A percentile compares a stretch with the other conserved stretches of the same genome.
Evolutionary conservation across 257 asterid species (phyloP).

Genomic region (Scutellaria barbata): DNA sequence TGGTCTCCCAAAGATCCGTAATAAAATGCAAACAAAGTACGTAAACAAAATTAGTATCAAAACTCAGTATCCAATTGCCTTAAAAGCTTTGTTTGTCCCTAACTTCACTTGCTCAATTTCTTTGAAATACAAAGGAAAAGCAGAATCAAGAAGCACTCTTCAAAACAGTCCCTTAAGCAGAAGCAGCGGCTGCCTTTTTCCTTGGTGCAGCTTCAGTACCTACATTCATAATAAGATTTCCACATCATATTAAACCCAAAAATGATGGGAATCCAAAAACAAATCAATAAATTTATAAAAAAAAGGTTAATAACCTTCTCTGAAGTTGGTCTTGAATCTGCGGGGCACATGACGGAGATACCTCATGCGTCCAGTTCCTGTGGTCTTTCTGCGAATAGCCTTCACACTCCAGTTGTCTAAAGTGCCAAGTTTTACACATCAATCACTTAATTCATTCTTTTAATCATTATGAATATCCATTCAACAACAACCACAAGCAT

Average conservation of each 20-base stretch:
- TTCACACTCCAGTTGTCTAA: conserved; percentile 79
- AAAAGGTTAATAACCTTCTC: conserved; percentile 55
- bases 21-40: conserved; percentile 39
- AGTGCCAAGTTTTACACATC: not conserved
- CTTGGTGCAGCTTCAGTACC: conserved; percentile 96
- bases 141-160: conserved; percentile 34
- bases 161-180: conserved; percentile 48
- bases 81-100: conserved; percentile 30
- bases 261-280: not conserved
- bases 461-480: not conserved
- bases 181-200: conserved; percentile 74
- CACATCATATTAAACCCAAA: not conserved
- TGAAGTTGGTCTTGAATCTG: conserved; percentile 75
- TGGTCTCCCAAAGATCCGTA: conserved; percentile 28
- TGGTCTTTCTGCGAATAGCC: conserved; percentile 76
- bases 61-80: conserved; percentile 30
- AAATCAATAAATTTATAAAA: not conserved
- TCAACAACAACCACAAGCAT: not conserved
- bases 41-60: conserved; percentile 30
- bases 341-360: conserved; percentile 72
- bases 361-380: conserved; percentile 82
- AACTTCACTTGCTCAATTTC: conserved; percentile 40
- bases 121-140: conserved; percentile 36
- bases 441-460: not conserved
- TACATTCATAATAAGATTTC: conserved; percentile 28